Evolutionary conservation across 192 early-diverging fungal species (phyloP).

Genomic region (Endogone sp.): DNA sequence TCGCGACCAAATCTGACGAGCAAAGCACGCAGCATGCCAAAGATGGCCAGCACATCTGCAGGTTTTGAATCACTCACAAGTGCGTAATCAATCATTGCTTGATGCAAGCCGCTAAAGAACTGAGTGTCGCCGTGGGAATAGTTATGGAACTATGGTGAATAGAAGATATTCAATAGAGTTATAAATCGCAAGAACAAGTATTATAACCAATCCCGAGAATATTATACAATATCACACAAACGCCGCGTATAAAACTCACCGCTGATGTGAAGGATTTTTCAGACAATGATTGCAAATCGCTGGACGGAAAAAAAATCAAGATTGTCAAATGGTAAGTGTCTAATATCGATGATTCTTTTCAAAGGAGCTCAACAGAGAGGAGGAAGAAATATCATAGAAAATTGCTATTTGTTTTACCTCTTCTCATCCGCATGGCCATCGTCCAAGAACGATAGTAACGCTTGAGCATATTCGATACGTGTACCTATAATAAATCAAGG

Average conservation of each 20-base stretch:
- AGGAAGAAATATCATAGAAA: no score
- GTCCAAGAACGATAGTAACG: constrained; percentile 34
- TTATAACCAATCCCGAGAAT: neutral
- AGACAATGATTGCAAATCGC: no score
- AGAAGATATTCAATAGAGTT: neutral
- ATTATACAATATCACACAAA: neutral
- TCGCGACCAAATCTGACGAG: neutral
- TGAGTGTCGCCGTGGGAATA: neutral
- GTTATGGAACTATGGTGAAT: neutral
- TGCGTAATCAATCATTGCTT: neutral
- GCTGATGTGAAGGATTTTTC: no score
- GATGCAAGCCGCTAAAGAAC: neutral
- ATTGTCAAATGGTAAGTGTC: no score
- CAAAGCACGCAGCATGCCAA: neutral
- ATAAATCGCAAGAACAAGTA: neutral
- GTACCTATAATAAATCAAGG: constrained; percentile 15
- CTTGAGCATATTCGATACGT: constrained; percentile 33
- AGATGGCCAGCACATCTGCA: neutral
- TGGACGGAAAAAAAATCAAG: no score
- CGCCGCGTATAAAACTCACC: neutral
- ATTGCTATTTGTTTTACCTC: neutral
- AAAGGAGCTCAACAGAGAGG: no score
- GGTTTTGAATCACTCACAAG: neutral
- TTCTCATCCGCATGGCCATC: constrained; percentile 23
- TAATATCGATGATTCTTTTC: no score